A percentile compares a stretch with the other conserved stretches of the same genome.
phyloP scores from a whole-genome alignment of 2,329 filamentous ascomycete species.

The Fusarium abutilonis region DNA sequence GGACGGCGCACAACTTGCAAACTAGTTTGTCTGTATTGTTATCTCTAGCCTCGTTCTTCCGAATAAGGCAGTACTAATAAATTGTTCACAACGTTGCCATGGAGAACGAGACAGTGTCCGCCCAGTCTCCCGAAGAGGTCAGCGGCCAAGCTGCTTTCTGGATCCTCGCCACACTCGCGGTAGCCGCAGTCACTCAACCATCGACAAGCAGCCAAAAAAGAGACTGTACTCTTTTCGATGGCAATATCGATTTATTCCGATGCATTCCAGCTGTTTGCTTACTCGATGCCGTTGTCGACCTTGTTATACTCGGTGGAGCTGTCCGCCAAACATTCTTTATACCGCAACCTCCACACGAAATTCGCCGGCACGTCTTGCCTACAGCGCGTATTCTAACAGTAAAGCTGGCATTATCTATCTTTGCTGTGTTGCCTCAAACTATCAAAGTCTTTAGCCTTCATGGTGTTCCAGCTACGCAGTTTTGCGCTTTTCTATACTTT shows the following conservation, averaged over 20 bases:
- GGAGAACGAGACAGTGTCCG: neutral
- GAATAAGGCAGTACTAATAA: too few species aligned
- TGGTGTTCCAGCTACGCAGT: constrained; percentile 4
- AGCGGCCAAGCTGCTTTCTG: constrained; percentile 17
- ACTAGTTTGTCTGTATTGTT: too few species aligned
- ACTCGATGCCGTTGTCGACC: neutral
- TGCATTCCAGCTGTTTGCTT: constrained; percentile 7
- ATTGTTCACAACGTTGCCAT: neutral
- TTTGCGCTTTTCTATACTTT: constrained; percentile 5
- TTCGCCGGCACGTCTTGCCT: neutral
- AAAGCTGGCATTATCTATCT: neutral
- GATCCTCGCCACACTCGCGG: constrained; percentile 12
- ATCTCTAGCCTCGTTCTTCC: too few species aligned
- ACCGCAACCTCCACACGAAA: neutral
- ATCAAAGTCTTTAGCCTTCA: constrained; percentile 11
- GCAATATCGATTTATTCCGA: constrained; percentile 6
- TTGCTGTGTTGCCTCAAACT: neutral
- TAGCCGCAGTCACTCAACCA: constrained; percentile 8
- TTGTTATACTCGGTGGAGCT: accelerated
- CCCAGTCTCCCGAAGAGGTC: neutral
- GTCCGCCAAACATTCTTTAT: accelerated
- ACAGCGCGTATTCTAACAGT: neutral
- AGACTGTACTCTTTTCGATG: neutral
- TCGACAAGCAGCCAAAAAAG: neutral
- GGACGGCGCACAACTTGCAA: too few species aligned